Evolutionary conservation across 1,284 basidiomycete genomes (phyloP).

Genomic region (Exobasidium cylindrosporum): DNA sequence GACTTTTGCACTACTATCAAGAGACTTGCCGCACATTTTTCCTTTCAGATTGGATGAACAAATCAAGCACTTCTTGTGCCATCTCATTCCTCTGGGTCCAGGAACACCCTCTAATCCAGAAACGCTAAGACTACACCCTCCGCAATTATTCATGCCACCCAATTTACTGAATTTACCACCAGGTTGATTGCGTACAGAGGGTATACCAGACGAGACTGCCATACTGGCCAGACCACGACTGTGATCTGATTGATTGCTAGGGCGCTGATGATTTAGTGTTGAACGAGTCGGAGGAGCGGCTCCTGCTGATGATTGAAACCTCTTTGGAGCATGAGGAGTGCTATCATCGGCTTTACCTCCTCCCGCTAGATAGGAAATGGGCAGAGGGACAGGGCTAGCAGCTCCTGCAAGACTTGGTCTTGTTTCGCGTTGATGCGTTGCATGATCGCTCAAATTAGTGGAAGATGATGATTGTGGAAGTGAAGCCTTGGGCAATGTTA

Average conservation of each 20-base stretch:
- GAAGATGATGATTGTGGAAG: slow-evolving; percentile 17
- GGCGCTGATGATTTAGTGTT: slow-evolving; percentile 20
- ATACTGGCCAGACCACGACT: neutral
- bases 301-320: slow-evolving; percentile 33
- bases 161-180: slow-evolving; percentile 10
- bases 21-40: slow-evolving; percentile 27
- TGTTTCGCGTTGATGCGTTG: slow-evolving; percentile 13
- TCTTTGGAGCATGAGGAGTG: slow-evolving; percentile 16
- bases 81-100: slow-evolving; percentile 32
- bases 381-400: neutral
- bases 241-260: slow-evolving; percentile 26
- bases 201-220: neutral
- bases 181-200: neutral
- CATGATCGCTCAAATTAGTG: slow-evolving; percentile 19
- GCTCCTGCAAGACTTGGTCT: slow-evolving; percentile 3
- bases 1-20: slow-evolving; percentile 41
- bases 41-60: slow-evolving; percentile 21
- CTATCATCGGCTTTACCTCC: neutral
- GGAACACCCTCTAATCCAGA: slow-evolving; percentile 34
- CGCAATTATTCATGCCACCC: slow-evolving; percentile 36
- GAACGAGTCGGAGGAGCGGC: slow-evolving; percentile 32
- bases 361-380: neutral
- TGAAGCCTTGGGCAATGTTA: neutral
- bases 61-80: slow-evolving; percentile 36
- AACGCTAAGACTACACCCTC: slow-evolving; percentile 28